Evolutionary conservation across 2,329 filamentous ascomycete species (phyloP), one percentile per base, ranked within the genome.

Genomic region (Microdochium nivale): DNA sequence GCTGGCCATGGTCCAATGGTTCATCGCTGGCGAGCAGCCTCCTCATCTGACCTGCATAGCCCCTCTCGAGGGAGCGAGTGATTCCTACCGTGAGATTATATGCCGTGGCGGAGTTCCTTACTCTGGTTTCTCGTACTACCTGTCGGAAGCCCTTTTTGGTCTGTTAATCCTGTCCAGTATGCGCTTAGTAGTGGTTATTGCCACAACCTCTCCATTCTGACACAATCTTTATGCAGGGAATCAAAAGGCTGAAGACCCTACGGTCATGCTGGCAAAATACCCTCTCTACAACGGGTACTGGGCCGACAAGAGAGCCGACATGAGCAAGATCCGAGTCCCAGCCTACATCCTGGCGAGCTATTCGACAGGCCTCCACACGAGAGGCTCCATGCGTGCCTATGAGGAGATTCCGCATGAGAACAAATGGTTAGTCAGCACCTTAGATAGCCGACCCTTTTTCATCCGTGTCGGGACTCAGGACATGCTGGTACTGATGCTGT

Each of bases 361-460:
- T 44, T 54, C 55, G n/a, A 56, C 54, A 25, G 52, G 48, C 24
- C 48, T 57, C 48, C 55, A 57, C 43, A 51, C 52, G 7, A 49
- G 53, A 49, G 55, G 55, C 9, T 47, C 51, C 14, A 51, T 57
- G 27, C 51, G 66, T 14, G 70, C 61, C 8, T 73, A 62, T 59
- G 52, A 44, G 23, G 40, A 44, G 40, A 44, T 44, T 13, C 40
- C 21, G 16, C 40, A 44, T 24, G 40, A 21, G 5, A 44, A 44
- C 7, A 44, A 44, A 19, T 44, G 40, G 40, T 24, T 23, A 44
- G 21, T 44, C n/a, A n/a, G n/a, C n/a, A n/a, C n/a, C n/a, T n/a
- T n/a, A n/a, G n/a, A n/a, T n/a, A n/a, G n/a, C n/a, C n/a, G n/a
- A n/a, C n/a, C n/a, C n/a, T n/a, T n/a, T n/a, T n/a, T n/a, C n/a